Percentiles rank a stretch among this genome's conserved stretches.
Conservation (phyloP, 257 asterid genomes). For the Vinca minor region DNA sequence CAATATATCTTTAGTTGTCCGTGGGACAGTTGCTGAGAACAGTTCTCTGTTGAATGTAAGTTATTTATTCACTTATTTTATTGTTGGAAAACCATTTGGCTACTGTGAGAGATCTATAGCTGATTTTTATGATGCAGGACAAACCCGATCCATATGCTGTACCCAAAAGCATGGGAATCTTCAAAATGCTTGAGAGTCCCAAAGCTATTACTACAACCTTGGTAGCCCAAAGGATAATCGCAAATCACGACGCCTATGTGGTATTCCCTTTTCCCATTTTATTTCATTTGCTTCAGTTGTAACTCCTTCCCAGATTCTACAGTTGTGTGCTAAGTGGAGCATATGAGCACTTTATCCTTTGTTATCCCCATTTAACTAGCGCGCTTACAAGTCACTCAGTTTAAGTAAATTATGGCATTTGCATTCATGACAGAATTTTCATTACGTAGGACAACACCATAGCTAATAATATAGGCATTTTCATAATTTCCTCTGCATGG, state of each 20-base stretch:
- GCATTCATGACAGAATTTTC: neutral
- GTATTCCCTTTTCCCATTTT: constrained; percentile 29
- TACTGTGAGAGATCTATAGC: neutral
- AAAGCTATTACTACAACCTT: constrained; percentile 67
- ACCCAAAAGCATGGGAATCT: constrained; percentile 71
- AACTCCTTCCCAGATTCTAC: no score
- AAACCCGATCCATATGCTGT: constrained; percentile 57
- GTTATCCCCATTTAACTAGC: neutral
- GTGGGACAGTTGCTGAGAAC: constrained; percentile 65
- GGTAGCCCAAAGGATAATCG: constrained; percentile 72
- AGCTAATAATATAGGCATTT: neutral
- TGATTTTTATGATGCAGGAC: constrained; percentile 43
- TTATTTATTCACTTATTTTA: constrained; percentile 2
- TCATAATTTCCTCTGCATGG: neutral
- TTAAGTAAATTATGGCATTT: neutral
- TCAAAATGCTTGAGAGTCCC: constrained; percentile 67
- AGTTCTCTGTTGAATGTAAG: constrained; percentile 51
- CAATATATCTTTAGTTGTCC: constrained; percentile 85
- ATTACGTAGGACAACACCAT: neutral
- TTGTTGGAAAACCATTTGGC: neutral
- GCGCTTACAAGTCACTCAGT: neutral
- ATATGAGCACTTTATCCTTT: neutral
- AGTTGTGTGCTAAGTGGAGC: neutral
- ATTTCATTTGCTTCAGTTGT: neutral
- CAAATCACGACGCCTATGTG: constrained; percentile 70